Evolutionary conservation across 306 rosid genomes (phyloP), one percentile per base, ranked within the genome.

Genomic region (Castanea crenata): DNA sequence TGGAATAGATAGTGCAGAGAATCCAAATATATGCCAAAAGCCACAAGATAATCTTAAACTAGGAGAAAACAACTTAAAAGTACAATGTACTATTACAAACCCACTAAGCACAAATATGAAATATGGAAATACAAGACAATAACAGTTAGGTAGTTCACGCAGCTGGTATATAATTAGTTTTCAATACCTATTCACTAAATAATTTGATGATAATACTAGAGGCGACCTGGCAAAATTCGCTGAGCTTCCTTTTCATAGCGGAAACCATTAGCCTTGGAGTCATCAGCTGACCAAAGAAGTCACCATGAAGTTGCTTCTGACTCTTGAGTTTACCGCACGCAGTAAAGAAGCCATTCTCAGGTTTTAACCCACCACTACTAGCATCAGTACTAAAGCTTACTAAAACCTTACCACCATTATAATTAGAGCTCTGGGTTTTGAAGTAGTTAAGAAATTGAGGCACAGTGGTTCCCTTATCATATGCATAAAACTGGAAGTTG

Each of bases 211-310:
- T 4, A 63, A 29, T 38, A 73, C 80, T 86, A 85, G 16, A 81
- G 20, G 1, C 78, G 78, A 31, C 18, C 5, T 25, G 91, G 92
- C 62, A 94, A 82, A 62, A 94, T 89, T 0, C 88, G 78, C 16
- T 94, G 96, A 10, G 96, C 83, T 71, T 82, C 44, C 78, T 88
- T 90, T 86, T 94, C 98, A 73, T 85, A 92, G 20, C 81, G 87
- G 68, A 94, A 92, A 14, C 86, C 88, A 65, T 79, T 83, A 5
- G 63, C 85, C 91, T 59, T 81, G 18, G 98, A 92, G 18, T 92
- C 97, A 85, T 94, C 98, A 16, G 97, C 98, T 29, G 91, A 90
- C 98, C 92, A 92, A 3, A 92, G 82, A 81, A 94, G 75, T 90
- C 88, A 0, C 98, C 92, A 83, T 85, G 69, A 44, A 94, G 96